Conservation (phyloP, 257 asterid genomes). For the Ilex aquifolium region DNA sequence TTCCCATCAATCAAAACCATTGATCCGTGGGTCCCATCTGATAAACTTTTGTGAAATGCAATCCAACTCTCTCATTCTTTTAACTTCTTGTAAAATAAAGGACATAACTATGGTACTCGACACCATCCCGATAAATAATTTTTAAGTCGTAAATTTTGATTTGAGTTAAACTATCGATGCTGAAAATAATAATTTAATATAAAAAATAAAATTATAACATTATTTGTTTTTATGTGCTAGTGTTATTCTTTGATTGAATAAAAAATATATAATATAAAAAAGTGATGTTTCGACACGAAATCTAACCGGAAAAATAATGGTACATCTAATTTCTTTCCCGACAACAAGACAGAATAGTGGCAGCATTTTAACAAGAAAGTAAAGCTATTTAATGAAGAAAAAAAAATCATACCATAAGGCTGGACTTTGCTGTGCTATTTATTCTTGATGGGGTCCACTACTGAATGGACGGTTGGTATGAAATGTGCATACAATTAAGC, state of each 20-base stretch:
- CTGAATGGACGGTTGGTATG: constrained; percentile 11
- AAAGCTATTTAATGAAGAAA: constrained; percentile 17
- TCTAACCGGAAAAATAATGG: too few species aligned
- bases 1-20: constrained; percentile 19
- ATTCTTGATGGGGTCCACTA: constrained; percentile 26
- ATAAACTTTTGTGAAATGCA: neutral
- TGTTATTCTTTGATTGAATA: too few species aligned
- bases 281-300: too few species aligned
- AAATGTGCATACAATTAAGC: constrained; percentile 10
- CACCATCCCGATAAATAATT: too few species aligned
- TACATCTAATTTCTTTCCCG: neutral
- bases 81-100: too few species aligned
- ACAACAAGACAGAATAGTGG: constrained; percentile 12
- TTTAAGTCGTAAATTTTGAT: too few species aligned
- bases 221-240: neutral
- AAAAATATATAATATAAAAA: too few species aligned
- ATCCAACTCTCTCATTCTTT: too few species aligned
- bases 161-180: too few species aligned
- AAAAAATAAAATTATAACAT: neutral
- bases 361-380: constrained; percentile 9
- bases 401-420: constrained; percentile 13
- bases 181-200: neutral
- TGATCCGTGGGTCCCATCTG: constrained; percentile 10
- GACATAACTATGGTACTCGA: too few species aligned
- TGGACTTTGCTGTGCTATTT: constrained; percentile 29